A percentile compares a stretch with the other conserved stretches of the same genome.
phyloP scores from a whole-genome alignment of 2,329 filamentous ascomycete genomes.

The Volutella citrinella region DNA sequence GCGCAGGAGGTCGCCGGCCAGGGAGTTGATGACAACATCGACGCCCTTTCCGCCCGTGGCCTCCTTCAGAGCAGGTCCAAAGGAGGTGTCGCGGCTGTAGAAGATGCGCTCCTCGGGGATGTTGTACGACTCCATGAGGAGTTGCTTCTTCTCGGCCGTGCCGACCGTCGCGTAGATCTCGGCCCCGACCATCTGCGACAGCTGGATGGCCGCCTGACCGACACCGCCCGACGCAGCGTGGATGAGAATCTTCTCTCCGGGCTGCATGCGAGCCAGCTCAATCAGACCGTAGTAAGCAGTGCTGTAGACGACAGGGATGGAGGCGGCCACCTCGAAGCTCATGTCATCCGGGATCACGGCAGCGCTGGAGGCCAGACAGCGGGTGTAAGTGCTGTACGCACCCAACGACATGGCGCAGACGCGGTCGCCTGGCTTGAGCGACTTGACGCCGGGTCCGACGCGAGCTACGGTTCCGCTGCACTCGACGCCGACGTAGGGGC shows the following conservation, averaged over 20 bases:
- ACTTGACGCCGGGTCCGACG: slow-evolving; percentile 29
- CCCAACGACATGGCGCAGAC: slow-evolving; percentile 13
- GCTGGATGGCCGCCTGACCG: slow-evolving; percentile 29
- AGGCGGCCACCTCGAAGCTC: slow-evolving; percentile 8
- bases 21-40: slow-evolving; percentile 31
- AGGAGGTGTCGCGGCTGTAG: slow-evolving; percentile 23
- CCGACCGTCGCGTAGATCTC: slow-evolving; percentile 33
- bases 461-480: slow-evolving; percentile 37
- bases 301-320: slow-evolving; percentile 15
- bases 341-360: slow-evolving; percentile 11
- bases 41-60: slow-evolving; percentile 26
- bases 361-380: slow-evolving; percentile 41
- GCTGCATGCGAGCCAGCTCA: slow-evolving; percentile 12
- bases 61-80: slow-evolving; percentile 21
- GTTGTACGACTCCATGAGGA: slow-evolving; percentile 23
- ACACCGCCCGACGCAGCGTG: slow-evolving; percentile 22
- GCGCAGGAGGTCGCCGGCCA: slow-evolving; percentile 26
- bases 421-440: slow-evolving; percentile 10
- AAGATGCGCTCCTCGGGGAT: slow-evolving; percentile 30
- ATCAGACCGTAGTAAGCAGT: slow-evolving; percentile 18
- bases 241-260: slow-evolving; percentile 29
- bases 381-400: slow-evolving; percentile 13
- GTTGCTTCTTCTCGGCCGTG: slow-evolving; percentile 27
- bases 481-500: slow-evolving; percentile 37
- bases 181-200: slow-evolving; percentile 22